Evolutionary conservation across 2,329 filamentous ascomycete species (phyloP).

Genomic region (Claviceps fusiformis): DNA sequence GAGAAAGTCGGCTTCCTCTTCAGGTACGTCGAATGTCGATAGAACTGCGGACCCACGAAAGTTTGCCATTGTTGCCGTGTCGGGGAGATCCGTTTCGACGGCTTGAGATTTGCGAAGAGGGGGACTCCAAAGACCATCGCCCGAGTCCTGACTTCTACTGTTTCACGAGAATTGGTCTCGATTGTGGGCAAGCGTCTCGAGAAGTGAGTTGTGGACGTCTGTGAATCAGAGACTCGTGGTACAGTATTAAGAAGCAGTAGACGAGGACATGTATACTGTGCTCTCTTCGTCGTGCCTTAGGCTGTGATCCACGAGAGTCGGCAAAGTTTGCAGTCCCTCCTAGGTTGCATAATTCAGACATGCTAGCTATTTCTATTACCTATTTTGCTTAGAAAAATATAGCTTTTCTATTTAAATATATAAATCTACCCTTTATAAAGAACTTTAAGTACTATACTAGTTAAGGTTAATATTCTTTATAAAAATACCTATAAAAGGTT

Average conservation of each 20-base stretch:
- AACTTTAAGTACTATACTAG: too few relatives aligned
- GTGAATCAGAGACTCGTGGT: not conserved
- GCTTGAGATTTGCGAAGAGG: not conserved
- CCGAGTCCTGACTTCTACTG: not conserved
- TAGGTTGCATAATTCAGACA: too few relatives aligned
- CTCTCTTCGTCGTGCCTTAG: not conserved
- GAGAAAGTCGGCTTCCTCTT: slow-evolving; percentile 19
- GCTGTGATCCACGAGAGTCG: too few relatives aligned
- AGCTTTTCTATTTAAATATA: too few relatives aligned
- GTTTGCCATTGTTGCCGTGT: not conserved
- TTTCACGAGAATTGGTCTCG: too few relatives aligned
- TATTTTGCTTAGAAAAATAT: too few relatives aligned
- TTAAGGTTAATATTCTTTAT: too few relatives aligned
- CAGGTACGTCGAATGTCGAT: slow-evolving; percentile 20
- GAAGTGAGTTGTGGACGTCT: not conserved
- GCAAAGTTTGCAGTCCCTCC: too few relatives aligned
- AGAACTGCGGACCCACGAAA: slow-evolving; percentile 1
- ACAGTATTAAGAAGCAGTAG: not conserved
- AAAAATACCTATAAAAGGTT: too few relatives aligned
- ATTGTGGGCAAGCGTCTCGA: not conserved
- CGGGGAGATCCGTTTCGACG: not conserved
- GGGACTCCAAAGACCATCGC: not conserved
- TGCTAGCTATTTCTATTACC: too few relatives aligned
- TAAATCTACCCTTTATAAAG: too few relatives aligned
- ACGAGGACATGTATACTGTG: not conserved